Base-by-base conservation (phyloP, 768 basidiomycete species). In the Hygrocybe coccinea region DNA sequence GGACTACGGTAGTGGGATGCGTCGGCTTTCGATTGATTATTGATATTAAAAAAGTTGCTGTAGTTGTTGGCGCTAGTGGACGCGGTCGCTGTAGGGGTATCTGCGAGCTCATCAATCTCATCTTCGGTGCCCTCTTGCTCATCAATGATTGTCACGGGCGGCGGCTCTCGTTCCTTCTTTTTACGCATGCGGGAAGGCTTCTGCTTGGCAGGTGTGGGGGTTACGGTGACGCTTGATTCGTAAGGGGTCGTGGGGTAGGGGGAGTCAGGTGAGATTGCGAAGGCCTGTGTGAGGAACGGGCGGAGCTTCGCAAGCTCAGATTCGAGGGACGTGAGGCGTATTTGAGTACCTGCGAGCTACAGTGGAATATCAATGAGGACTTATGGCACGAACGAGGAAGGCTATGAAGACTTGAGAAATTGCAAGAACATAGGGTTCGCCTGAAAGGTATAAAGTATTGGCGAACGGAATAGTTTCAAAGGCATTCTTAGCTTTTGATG, bases 231-330 rank as follows among this genome's bases (percentile, higher is more conserved):
- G n/a, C 8, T 29, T 29, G 29, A 29, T 3, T 29, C 29, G 29
- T 29, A 29, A 29, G 29, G 29, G 29, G 8, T 29, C 8, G 29
- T 3, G 8, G 8, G 29, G 29, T 29, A 29, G 29, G 3, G 29
- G 29, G 6, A 6, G 45, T 19, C n/a, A 21, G 56, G 55, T 51
- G 56, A 59, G 41, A 50, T 50, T 38, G 72, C 60, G 19, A 69
- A 73, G 17, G 85, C 81, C 47, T 85, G 82, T 78, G 88, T 81
- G 12, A 88, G 71, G 35, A 89, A 67, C 0, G 89, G 89, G 46
- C 82, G 81, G 33, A 91, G 76, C 58, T 81, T 80, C 2, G 72
- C 67, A 7, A 90, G 73, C 64, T 91, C 88, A 10, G 75, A 63
- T 69, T 90, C 88, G 0, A 91, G 76, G 1, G 73, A 59, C 22